Evolutionary conservation across 2,329 filamentous ascomycete genomes (phyloP).

Genomic region (Aspergillus persii): DNA sequence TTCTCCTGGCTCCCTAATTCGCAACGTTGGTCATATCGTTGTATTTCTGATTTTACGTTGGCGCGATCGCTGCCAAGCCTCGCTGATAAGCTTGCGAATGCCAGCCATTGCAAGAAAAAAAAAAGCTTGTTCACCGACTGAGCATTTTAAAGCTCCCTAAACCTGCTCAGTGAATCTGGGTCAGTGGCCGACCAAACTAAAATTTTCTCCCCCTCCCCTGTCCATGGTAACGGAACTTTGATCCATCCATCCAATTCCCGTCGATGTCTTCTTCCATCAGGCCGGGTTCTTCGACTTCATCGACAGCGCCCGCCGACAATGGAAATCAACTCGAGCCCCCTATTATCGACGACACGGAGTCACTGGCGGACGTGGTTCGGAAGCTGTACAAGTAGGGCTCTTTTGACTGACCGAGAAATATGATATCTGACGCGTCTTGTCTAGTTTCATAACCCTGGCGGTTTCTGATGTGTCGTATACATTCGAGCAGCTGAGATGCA

Average conservation of each 20-base stretch:
- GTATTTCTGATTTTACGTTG: background rate
- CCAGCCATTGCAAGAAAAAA: background rate
- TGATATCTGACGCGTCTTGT: slow-evolving; percentile 5
- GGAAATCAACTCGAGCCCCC: slow-evolving; percentile 36
- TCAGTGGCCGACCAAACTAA: background rate
- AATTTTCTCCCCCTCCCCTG: background rate
- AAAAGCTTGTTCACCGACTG: background rate
- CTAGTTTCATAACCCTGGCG: slow-evolving; percentile 39
- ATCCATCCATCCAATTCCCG: background rate
- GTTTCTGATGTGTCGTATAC: slow-evolving; percentile 42
- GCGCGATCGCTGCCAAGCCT: background rate
- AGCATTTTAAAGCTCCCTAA: background rate
- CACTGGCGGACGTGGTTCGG: slow-evolving; percentile 38
- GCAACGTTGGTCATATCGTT: background rate
- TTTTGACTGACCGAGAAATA: background rate
- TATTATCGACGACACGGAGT: slow-evolving; percentile 40
- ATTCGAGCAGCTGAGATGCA: slow-evolving; percentile 46
- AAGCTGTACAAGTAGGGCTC: slow-evolving; percentile 38
- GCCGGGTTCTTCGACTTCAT: slow-evolving; percentile 15
- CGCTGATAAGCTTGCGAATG: background rate
- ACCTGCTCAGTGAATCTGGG: background rate
- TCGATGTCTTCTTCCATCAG: slow-evolving; percentile 2
- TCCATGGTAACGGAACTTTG: slow-evolving; percentile 1
- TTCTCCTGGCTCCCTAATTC: background rate
- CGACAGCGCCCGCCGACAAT: slow-evolving; percentile 17